A percentile compares a stretch with the other conserved stretches of the same genome.
phyloP scores from a whole-genome alignment of 495 filamentous ascomycete species.

The Daldinia decipiens region DNA sequence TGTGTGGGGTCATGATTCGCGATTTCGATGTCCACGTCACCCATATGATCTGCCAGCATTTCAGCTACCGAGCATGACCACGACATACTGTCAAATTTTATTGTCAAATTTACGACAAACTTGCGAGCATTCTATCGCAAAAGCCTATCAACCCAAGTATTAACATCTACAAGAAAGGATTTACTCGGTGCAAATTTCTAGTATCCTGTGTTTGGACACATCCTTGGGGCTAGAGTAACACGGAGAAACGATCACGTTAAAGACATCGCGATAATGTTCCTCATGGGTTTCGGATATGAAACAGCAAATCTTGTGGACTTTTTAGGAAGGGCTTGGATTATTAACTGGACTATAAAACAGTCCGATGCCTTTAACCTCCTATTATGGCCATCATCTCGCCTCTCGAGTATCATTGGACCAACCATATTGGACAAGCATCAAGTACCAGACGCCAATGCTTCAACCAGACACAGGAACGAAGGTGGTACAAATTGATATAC shows the following conservation, averaged over 20 bases:
- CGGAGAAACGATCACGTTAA: neutral
- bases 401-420: neutral
- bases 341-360: neutral
- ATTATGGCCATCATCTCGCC: neutral
- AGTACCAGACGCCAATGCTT: neutral
- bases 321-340: neutral
- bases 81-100: conserved; percentile 21
- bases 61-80: conserved; percentile 32
- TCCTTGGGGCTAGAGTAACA: neutral
- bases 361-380: neutral
- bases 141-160: neutral
- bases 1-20: conserved; percentile 39
- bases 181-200: neutral
- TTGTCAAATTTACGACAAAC: conserved; percentile 6
- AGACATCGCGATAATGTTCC: neutral
- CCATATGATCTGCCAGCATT: conserved; percentile 35
- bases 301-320: neutral
- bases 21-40: conserved; percentile 42
- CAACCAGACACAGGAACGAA: neutral
- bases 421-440: neutral
- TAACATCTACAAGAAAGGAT: neutral
- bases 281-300: neutral
- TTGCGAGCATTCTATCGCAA: conserved; percentile 1
- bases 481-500: neutral
- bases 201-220: neutral